Evolutionary conservation across 768 basidiomycete species (phyloP), one percentile per base, ranked within the genome.

Genomic region (Boletus rex-veris): DNA sequence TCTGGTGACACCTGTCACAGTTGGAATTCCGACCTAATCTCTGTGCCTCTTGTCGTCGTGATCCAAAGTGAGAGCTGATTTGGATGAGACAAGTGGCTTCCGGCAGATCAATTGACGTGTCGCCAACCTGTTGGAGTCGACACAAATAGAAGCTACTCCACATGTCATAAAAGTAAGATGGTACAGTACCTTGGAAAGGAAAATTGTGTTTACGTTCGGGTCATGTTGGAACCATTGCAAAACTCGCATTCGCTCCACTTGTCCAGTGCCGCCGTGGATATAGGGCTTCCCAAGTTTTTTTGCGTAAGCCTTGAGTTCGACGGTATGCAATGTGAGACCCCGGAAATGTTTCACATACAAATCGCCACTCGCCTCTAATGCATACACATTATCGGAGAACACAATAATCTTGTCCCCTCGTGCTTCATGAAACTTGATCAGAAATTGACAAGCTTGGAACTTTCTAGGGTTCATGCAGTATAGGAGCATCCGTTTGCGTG

Each of bases 391-490:
- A 71, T 99, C 97, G 3, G 95, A 98, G 67, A 99, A 99, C 2
- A 99, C 97, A 58, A 99, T 99, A 61, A 98, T 92, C 74, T 99
- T 99, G 74, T 99, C 97, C 8, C 97, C 97, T 60, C 97, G 82
- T 61, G 88, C 86, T 73, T 99, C 97, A 67, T 99, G 97, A 62
- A 94, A 98, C 66, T 94, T 91, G 75, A 99, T 98, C 58, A 99
- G 77, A 71, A 97, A 99, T 64, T 99, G 97, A 69, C 96, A 98
- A 15, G 96, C 93, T 72, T 99, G 97, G 72, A 99, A 98, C 76
- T 99, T 99, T 68, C 90, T 92, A 14, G 97, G 97, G 66, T 99
- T 99, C 97, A 98, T 99, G 80, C 93, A 98, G 67, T 98, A 98
- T 7, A 99, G 77, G 39, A 99, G 78, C 84, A 97, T 97, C 59